Percentiles rank a stretch among this genome's conserved stretches.
These are phyloP conservation scores for Daldinia grandis DNA, from an alignment of 495 filamentous ascomycete species.

Conservation along the genomic window DNA sequence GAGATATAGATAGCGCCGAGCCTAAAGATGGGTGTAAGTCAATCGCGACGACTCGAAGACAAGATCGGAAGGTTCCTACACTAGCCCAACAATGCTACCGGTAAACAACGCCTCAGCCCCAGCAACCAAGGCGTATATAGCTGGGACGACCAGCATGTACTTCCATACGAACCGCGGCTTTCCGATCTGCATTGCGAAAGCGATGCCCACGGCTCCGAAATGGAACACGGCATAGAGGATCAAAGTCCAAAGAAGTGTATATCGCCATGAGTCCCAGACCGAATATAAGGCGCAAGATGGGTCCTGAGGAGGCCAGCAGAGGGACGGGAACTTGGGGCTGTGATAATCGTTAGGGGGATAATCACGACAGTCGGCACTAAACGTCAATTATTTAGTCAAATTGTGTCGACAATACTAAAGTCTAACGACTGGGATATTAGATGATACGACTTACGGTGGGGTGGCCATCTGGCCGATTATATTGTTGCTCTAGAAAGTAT, in stretches of 20 bases:
- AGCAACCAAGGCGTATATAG: slow-evolving; percentile 77
- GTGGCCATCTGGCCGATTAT: slow-evolving; percentile 36
- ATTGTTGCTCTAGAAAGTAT: not conserved
- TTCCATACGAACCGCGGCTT: slow-evolving; percentile 69
- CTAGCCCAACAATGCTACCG: slow-evolving; percentile 85
- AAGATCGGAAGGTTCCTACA: slow-evolving; percentile 67
- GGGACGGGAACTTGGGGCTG: slow-evolving; percentile 83
- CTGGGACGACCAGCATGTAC: slow-evolving; percentile 76
- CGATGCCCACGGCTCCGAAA: slow-evolving; percentile 73
- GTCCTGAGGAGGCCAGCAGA: slow-evolving; percentile 52
- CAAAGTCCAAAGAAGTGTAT: slow-evolving; percentile 90
- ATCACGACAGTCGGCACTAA: slow-evolving; percentile 47
- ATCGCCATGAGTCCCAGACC: slow-evolving; percentile 84
- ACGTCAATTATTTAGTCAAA: slow-evolving; percentile 24
- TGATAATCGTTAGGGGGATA: slow-evolving; percentile 71
- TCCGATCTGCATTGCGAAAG: slow-evolving; percentile 73
- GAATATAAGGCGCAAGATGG: slow-evolving; percentile 80
- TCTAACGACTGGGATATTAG: not conserved
- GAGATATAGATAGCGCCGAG: slow-evolving; percentile 87
- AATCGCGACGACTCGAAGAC: slow-evolving; percentile 29
- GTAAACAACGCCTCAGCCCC: slow-evolving; percentile 84
- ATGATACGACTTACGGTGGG: slow-evolving; percentile 21
- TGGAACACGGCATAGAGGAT: slow-evolving; percentile 73
- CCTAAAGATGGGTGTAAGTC: slow-evolving; percentile 54
- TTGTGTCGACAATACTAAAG: not conserved